These are phyloP conservation scores for Flaveria trinervia DNA, from an alignment of 129 eudicot species.

Conservation along the genomic window DNA sequence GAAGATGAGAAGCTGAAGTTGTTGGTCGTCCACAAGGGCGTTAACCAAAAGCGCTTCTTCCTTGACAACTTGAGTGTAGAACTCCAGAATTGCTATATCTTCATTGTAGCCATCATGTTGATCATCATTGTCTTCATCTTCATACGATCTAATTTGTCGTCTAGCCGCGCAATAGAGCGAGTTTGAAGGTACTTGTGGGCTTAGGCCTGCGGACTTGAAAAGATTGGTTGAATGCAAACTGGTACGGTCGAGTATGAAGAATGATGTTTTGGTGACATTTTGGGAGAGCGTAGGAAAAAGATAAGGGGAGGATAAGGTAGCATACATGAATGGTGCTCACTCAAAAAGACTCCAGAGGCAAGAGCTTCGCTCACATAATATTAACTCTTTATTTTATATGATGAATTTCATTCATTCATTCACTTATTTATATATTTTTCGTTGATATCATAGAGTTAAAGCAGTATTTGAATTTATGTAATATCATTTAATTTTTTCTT, in stretches of 20 bases:
- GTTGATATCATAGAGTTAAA: too few relatives aligned
- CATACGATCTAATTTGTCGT: conserved; percentile 50
- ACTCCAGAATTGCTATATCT: conserved; percentile 65
- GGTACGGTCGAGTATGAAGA: background rate
- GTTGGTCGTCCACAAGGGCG: conserved; percentile 62
- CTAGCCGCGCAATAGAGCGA: conserved; percentile 48
- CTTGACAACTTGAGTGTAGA: conserved; percentile 56
- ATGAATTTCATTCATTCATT: too few relatives aligned
- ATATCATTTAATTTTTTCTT: too few relatives aligned
- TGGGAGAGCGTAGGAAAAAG: conserved; percentile 33
- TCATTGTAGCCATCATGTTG: conserved; percentile 57
- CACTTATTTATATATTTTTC: too few relatives aligned
- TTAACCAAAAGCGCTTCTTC: conserved; percentile 67
- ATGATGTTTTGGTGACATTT: conserved; percentile 26
- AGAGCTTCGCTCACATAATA: too few relatives aligned
- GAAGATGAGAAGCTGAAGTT: conserved; percentile 61
- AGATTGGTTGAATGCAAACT: background rate
- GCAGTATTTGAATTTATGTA: too few relatives aligned
- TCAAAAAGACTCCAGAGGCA: background rate
- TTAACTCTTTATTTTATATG: too few relatives aligned
- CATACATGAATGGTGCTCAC: conserved; percentile 34
- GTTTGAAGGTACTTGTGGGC: background rate
- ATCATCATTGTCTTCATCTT: conserved; percentile 34
- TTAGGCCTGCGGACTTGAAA: conserved; percentile 8
- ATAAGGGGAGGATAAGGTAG: conserved; percentile 37